Evolutionary conservation across 2,329 filamentous ascomycete genomes (phyloP), one percentile per base, ranked within the genome.

Genomic region (Rachicladosporium sp.): DNA sequence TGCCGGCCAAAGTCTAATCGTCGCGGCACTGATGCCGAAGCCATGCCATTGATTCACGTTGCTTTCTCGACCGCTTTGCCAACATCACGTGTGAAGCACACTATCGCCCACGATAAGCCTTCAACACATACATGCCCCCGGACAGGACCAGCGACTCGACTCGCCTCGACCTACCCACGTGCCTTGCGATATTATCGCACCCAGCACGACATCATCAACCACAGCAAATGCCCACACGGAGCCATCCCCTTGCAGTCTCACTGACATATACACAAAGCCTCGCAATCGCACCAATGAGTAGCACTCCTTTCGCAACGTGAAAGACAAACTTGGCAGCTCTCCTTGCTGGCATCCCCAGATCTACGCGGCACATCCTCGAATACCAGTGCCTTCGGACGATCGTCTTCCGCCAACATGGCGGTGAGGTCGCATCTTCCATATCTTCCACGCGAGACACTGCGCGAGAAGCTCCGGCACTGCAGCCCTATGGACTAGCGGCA

Each of bases 321-420:
- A 7, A 19, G 15, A 19, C 15, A 19, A 19, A 19, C 15, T 19
- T 19, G 15, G 11, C 35, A 8, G 6, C 21, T 11, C n/a, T 23
- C 38, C 11, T 27, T 6, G n/a, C 15, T 10, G 19, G 12, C 38
- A 41, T 41, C 38, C 38, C 33, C 21, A 12, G 29, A 36, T 41
- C 34, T 41, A 41, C 38, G 38, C 38, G 27, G 38, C 33, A 41
- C 19, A 41, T 27, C 37, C 9, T n/a, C 30, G 38, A 34, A 41
- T 41, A 36, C 34, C 34, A 19, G 15, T 19, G 15, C 15, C 15
- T 19, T 19, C 15, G 15, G 5, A 36, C n/a, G 19, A 33, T 38
- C 37, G 29, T 38, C 37, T 32, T 33, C 30, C 33, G 31, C 31
- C 31, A 29, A 30, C 29, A 11, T 30, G 27, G 38, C 38, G 38